Base-by-base conservation (phyloP, 192 early-diverging fungal species). In the Umbelopsis vinacea region DNA sequence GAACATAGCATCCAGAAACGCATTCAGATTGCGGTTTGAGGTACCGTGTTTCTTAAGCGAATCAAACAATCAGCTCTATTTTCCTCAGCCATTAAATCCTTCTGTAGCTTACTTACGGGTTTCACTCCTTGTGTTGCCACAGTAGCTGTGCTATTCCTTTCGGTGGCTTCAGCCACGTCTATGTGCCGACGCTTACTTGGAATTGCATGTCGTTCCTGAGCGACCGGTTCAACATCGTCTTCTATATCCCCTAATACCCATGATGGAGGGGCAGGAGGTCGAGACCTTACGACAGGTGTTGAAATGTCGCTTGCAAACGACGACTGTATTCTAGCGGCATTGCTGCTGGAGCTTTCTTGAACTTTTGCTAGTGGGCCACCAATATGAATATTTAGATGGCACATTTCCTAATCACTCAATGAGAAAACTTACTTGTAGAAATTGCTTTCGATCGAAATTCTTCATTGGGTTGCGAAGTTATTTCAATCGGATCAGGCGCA, bases 1-100 rank as follows among this genome's bases (percentile, higher is more conserved):
- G 35, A 63, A 63, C 57, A 63, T 63, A 11, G 57, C 26, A 33
- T 63, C 57, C 8, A 63, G 19, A 17, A 63, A 63, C 0, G 26
- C 26, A 63, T 63, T n/a, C 14, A 63, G 17, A 5, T 37, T 63
- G 57, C 19, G 57, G 33, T 63, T 63, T 3, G 57, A 14, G 2
- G 26, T 14, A 35, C 26, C 15, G 17, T 4, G 33, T n/a, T 17
- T 11, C 33, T 17, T 35, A 35, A 10, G 0, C 10, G 1, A 43
- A 43, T 43, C 6, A 11, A 7, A 11, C 40, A 11, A 43, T 29
- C 19, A 50, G 48, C 15, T 17, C 6, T 50, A 12, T 43, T 29
- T 29, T 29, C 29, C 29, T 29, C 40, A 11, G 40, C 1, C 6
- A 43, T 43, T 11, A 11, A 43, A 4, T 4, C 6, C n/a, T n/a